Base-by-base conservation (phyloP, 176 grass and related monocot species). In the Zoysia japonica region DNA sequence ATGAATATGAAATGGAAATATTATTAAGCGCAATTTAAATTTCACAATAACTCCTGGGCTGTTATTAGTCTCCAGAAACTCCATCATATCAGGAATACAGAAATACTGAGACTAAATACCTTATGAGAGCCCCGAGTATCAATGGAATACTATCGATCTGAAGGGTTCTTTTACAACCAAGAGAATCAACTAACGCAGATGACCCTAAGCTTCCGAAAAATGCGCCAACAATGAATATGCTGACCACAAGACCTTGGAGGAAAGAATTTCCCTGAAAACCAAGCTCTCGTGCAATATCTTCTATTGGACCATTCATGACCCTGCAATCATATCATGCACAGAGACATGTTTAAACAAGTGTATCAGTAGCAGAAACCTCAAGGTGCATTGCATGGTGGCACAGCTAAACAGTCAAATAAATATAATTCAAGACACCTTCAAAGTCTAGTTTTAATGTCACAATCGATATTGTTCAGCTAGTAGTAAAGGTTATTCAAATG, bases 291-390 rank as follows among this genome's bases (percentile, higher is more conserved):
- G 96, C 92, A 55, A 99, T 93, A 88, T 92, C 92, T 79, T 95
- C 90, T 82, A 99, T 99, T 37, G 96, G 96, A 48, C 96, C 92
- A 72, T 99, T 99, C 96, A 99, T 99, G 47, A 99, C 90, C 75
- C 96, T 99, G 86, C 38, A 93, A 54, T n/a, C 64, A 85, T 62
- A 88, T 61, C 40, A 85, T 45, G 56, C 45, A 65, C 17, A 36
- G 14, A 42, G 8, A 40, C 47, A 57, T 51, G 49, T 36, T 76
- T 15, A 37, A 61, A 66, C 36, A 51, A 48, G 43, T 9, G 75
- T 35, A 86, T 50, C 45, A 43, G 50, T 42, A 72, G 17, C 20
- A 77, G 7, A 83, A 73, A 67, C 10, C 9, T 39, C 52, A 49
- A 1, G 68, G 63, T 47, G 43, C 62, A 70, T 35, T 55, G 47